phyloP scores from a whole-genome alignment of 768 basidiomycete species.

The Gymnopilus junonius region DNA sequence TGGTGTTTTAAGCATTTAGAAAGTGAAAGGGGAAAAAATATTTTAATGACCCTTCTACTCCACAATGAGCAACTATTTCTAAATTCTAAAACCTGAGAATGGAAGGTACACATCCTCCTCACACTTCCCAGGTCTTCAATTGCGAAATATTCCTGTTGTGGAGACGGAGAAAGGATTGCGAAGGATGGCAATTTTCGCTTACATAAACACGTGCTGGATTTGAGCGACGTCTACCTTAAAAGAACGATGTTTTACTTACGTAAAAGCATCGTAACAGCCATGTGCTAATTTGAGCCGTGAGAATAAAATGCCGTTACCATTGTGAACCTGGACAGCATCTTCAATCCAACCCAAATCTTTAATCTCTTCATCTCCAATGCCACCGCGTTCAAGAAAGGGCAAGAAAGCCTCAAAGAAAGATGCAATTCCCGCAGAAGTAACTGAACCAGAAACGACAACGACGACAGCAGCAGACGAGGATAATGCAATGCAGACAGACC shows the following conservation, averaged over 20 bases:
- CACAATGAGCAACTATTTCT: neutral
- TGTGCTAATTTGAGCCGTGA: no score
- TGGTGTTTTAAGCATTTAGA: neutral
- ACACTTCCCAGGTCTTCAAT: neutral
- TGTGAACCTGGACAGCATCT: neutral
- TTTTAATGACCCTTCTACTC: neutral
- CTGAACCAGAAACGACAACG: constrained; percentile 2
- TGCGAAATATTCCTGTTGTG: neutral
- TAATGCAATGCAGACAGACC: constrained; percentile 23
- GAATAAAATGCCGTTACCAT: neutral
- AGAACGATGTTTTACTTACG: no score
- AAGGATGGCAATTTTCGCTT: neutral
- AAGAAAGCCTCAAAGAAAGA: constrained; percentile 17
- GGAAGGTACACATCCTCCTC: neutral
- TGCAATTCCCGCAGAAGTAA: neutral
- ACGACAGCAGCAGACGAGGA: constrained; percentile 19
- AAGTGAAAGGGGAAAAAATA: neutral
- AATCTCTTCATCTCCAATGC: constrained; percentile 1
- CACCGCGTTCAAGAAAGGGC: constrained; percentile 15
- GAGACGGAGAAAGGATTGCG: neutral
- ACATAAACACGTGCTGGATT: neutral
- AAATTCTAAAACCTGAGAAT: neutral
- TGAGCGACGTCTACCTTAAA: no score
- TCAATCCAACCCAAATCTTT: neutral
- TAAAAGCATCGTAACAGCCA: no score